Conservation (phyloP, 2,329 filamentous ascomycete species). For the Alternaria alternata region DNA sequence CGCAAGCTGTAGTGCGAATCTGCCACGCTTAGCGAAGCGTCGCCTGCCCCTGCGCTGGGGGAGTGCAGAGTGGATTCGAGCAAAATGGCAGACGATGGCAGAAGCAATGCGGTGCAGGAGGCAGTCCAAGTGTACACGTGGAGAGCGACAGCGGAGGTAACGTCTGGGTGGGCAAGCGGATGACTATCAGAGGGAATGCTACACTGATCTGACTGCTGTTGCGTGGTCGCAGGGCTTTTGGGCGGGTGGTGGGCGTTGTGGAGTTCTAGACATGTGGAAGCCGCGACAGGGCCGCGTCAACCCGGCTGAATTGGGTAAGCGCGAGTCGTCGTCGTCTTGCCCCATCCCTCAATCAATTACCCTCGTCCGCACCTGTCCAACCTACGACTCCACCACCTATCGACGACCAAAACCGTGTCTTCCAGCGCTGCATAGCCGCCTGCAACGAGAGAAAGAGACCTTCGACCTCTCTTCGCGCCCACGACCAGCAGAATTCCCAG, state of each 20-base stretch:
- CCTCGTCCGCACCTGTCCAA: slow-evolving; percentile 20
- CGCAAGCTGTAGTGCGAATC: slow-evolving; percentile 23
- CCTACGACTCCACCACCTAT: slow-evolving; percentile 15
- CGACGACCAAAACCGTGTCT: slow-evolving; percentile 10
- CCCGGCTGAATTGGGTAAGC: slow-evolving; percentile 20
- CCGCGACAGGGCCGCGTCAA: slow-evolving; percentile 27
- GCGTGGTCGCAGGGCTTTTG: slow-evolving; percentile 8
- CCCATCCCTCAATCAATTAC: slow-evolving; percentile 25
- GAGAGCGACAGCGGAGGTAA: background rate
- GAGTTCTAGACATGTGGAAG: slow-evolving; percentile 22
- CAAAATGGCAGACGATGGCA: background rate
- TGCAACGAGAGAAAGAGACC: slow-evolving; percentile 9
- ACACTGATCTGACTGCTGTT: slow-evolving; percentile 7
- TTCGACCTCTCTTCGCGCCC: slow-evolving; percentile 5
- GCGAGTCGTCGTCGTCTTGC: slow-evolving; percentile 20
- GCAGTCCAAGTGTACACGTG: background rate
- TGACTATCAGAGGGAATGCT: background rate
- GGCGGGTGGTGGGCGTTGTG: slow-evolving; percentile 17
- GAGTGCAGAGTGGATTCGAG: too few species aligned
- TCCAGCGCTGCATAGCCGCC: slow-evolving; percentile 19
- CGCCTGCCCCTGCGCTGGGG: slow-evolving; percentile 14
- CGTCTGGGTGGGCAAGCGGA: background rate
- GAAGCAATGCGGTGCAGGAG: background rate
- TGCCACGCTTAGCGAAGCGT: slow-evolving; percentile 19
- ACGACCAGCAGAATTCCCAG: slow-evolving; percentile 11